Conservation (phyloP, 306 rosid species). For the Cucumis cinereus region DNA sequence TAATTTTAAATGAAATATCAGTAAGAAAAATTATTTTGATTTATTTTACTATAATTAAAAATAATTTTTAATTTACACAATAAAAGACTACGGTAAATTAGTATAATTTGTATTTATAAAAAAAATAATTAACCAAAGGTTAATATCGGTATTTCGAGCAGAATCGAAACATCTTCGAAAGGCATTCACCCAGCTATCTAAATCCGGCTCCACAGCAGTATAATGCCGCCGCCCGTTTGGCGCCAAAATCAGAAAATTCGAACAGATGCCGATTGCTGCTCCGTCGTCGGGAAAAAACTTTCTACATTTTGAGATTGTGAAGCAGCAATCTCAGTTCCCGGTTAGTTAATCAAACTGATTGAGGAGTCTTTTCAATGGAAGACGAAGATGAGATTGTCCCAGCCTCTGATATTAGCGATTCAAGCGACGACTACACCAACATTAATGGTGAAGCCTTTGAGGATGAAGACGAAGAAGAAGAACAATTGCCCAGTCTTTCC, state of each 20-base stretch:
- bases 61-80: too few species aligned
- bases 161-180: too few species aligned
- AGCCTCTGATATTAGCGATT: constrained; percentile 31
- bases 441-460: constrained; percentile 16
- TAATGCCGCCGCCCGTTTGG: background rate
- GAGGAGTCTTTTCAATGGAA: constrained; percentile 24
- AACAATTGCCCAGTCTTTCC: background rate
- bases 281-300: background rate
- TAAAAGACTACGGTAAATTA: too few species aligned
- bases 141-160: too few species aligned
- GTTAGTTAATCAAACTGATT: background rate
- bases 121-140: too few species aligned
- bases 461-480: constrained; percentile 7
- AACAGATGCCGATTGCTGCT: background rate
- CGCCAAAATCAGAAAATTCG: background rate
- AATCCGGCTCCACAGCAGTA: background rate
- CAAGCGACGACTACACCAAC: constrained; percentile 28
- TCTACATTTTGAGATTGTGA: background rate
- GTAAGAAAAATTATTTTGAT: too few species aligned
- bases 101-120: too few species aligned
- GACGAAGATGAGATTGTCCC: constrained; percentile 33
- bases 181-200: background rate
- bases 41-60: too few species aligned
- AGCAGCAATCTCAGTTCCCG: background rate
- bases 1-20: too few species aligned